Conservation (phyloP, 2,329 filamentous ascomycete genomes). For the Beauveria pseudobassiana region DNA sequence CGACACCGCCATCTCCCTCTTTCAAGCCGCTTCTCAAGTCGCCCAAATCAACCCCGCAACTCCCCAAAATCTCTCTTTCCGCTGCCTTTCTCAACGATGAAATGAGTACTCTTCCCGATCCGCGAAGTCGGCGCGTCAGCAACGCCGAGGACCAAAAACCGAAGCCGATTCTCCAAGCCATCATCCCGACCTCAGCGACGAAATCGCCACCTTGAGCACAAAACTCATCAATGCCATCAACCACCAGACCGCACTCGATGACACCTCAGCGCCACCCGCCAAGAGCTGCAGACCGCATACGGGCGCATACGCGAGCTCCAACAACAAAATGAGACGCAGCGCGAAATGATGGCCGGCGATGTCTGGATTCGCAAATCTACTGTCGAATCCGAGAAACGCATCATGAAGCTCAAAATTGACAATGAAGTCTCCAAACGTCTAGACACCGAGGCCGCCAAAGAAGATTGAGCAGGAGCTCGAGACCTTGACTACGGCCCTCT, state of each 20-base stretch:
- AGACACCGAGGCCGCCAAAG: slow-evolving; percentile 69
- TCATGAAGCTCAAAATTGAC: slow-evolving; percentile 48
- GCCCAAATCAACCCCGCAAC: slow-evolving; percentile 25
- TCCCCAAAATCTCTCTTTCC: slow-evolving; percentile 29
- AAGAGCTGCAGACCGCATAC: slow-evolving; percentile 70
- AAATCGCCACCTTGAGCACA: slow-evolving; percentile 84
- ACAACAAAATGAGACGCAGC: slow-evolving; percentile 54
- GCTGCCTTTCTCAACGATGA: slow-evolving; percentile 47
- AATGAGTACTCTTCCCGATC: slow-evolving; percentile 63
- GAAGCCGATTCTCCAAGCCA: slow-evolving; percentile 23
- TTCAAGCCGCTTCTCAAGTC: slow-evolving; percentile 31
- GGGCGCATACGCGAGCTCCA: slow-evolving; percentile 64
- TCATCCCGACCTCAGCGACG: slow-evolving; percentile 54
- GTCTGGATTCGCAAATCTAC: slow-evolving; percentile 68
- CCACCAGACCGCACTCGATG: slow-evolving; percentile 85
- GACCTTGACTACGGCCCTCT: slow-evolving; percentile 82
- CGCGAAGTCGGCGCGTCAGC: slow-evolving; percentile 46
- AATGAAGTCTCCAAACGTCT: slow-evolving; percentile 60
- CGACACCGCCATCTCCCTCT: slow-evolving; percentile 23
- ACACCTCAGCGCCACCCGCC: slow-evolving; percentile 75
- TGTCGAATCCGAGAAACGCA: slow-evolving; percentile 63
- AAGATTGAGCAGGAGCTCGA: slow-evolving; percentile 90
- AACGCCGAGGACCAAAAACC: slow-evolving; percentile 24
- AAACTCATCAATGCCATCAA: slow-evolving; percentile 98
- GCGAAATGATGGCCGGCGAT: slow-evolving; percentile 65